Base-by-base conservation (phyloP, 345 rosid genomes). In the Jatropha curcas region DNA sequence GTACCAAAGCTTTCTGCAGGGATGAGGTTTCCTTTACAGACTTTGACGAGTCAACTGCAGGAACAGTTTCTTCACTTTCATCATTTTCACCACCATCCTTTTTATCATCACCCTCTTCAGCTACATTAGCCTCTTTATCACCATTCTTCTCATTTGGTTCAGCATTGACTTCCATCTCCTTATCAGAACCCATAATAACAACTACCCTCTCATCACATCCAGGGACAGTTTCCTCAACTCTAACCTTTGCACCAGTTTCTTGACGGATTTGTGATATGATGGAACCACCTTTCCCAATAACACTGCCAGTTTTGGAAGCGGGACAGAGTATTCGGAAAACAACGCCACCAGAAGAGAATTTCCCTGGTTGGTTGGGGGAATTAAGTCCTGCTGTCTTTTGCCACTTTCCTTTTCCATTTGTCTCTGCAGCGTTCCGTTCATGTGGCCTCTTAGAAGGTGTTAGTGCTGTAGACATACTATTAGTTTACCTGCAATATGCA, bases 131-230 rank as follows among this genome's bases (percentile, higher is more conserved):
- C 73, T 73, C 82, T 28, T 70, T 67, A 48, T 53, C 62, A 55
- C 62, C 76, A 59, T 68, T 71, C 35, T 65, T 77, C 62, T 62
- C 35, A 25, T 46, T 63, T 70, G 46, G 68, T 56, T 71, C 80
- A 61, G n/a, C 33, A 72, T 12, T 65, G 19, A 63, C 65, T 74
- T 76, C 82, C 33, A 61, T 37, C 62, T 74, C 81, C 76, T 78
- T 68, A 16, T 68, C 81, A 62, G 84, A 64, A 68, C 77, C 75
- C 37, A 48, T 22, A 46, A 86, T 81, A 63, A 81, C 78, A 59
- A 91, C 80, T 31, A 91, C 80, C 73, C 84, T 80, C 84, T 89
- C 93, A 65, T 86, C 88, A 43, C 89, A 89, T 46, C 85, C 90
- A 13, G 84, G 74, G 57, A 84, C 71, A 30, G 67, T 76, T 13